These are phyloP conservation scores for Leptoxyphium fumago DNA, from an alignment of 2,329 filamentous ascomycete genomes.

Conservation along the genomic window DNA sequence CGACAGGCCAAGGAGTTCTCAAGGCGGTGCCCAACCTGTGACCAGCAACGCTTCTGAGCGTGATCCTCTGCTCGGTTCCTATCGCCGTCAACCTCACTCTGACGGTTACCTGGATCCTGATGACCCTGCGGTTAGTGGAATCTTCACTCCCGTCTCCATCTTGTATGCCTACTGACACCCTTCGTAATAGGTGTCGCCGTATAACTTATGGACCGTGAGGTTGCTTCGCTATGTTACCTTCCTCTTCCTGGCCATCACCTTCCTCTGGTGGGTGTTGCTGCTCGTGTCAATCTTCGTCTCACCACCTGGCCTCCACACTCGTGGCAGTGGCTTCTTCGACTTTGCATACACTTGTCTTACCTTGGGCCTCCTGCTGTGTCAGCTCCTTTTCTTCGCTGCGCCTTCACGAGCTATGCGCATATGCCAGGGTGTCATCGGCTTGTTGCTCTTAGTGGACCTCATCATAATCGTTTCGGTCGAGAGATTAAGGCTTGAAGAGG, in stretches of 20 bases:
- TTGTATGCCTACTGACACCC: too few species aligned
- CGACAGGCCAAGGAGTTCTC: slow-evolving; percentile 2
- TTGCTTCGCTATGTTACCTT: slow-evolving; percentile 65
- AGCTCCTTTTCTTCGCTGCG: slow-evolving; percentile 72
- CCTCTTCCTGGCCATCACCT: slow-evolving; percentile 57
- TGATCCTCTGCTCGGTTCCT: slow-evolving; percentile 49
- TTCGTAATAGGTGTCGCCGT: slow-evolving; percentile 51
- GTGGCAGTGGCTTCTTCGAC: slow-evolving; percentile 84
- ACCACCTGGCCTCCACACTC: slow-evolving; percentile 68
- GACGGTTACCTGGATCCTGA: slow-evolving; percentile 61
- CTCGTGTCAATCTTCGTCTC: slow-evolving; percentile 86
- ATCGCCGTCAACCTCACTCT: slow-evolving; percentile 39
- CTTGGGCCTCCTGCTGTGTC: slow-evolving; percentile 57
- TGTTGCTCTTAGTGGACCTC: slow-evolving; percentile 56
- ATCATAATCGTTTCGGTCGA: slow-evolving; percentile 66
- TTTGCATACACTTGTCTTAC: slow-evolving; percentile 74
- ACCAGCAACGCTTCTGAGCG: slow-evolving; percentile 40
- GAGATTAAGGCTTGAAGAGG: slow-evolving; percentile 65
- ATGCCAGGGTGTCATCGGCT: slow-evolving; percentile 51
- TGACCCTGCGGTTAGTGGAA: slow-evolving; percentile 57
- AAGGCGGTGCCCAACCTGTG: slow-evolving; percentile 15
- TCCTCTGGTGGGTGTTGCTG: slow-evolving; percentile 84
- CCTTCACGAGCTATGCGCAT: slow-evolving; percentile 69
- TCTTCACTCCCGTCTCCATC: not conserved
- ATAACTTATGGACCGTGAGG: slow-evolving; percentile 87